These are phyloP conservation scores for Neonectria hederae DNA, from an alignment of 2,329 filamentous ascomycete species.

Conservation along the genomic window DNA sequence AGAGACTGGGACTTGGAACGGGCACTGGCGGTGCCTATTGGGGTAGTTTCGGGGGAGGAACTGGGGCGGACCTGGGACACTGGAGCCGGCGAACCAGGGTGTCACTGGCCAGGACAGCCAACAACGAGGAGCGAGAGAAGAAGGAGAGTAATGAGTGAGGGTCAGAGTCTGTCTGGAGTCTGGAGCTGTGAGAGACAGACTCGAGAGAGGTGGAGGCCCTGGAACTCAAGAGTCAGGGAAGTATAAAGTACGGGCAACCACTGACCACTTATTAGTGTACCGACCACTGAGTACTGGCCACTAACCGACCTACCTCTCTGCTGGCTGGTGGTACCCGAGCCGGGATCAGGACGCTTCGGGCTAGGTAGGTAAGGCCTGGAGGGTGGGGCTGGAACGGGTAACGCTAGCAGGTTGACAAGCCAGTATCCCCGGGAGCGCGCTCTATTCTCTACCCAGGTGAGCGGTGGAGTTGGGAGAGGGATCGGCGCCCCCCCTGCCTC, in stretches of 20 bases:
- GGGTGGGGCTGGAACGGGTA: constrained; percentile 20
- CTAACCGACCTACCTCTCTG: constrained; percentile 13
- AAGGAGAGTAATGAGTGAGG: background rate
- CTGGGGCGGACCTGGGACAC: constrained; percentile 3
- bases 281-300: constrained; percentile 1
- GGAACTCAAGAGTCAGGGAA: constrained; percentile 1
- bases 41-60: background rate
- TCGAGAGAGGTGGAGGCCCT: background rate
- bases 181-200: constrained; percentile 1
- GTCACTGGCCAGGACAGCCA: constrained; percentile 13
- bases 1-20: constrained; percentile 3
- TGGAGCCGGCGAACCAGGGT: constrained; percentile 13
- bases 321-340: constrained; percentile 28
- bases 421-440: background rate
- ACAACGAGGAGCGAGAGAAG: background rate
- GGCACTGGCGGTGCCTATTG: constrained; percentile 10
- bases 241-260: background rate
- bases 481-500: constrained; percentile 15
- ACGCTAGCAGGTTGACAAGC: constrained; percentile 32
- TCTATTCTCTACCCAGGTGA: background rate
- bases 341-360: constrained; percentile 37
- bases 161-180: background rate
- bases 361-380: constrained; percentile 17
- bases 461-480: constrained; percentile 8
- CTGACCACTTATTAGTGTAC: too few species aligned